phyloP scores from a whole-genome alignment of 352 stramenopile genomes.

The Aphanomyces astaci region DNA sequence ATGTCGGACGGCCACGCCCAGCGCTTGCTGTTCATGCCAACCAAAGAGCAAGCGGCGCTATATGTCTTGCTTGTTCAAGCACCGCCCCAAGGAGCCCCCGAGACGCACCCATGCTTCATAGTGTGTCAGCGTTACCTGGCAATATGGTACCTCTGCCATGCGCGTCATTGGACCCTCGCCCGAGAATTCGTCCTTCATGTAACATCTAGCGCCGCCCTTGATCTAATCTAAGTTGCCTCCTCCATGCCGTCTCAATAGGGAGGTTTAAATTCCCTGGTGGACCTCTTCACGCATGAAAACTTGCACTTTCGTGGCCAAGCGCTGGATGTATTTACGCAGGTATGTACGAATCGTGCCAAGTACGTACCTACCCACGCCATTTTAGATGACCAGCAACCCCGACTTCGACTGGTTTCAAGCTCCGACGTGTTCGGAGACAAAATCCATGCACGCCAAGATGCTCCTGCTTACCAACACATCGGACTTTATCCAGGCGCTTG shows the following conservation, averaged over 20 bases:
- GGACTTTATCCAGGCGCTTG: constrained; percentile 25
- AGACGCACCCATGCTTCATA: constrained; percentile 9
- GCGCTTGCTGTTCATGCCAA: constrained; percentile 33
- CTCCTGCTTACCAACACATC: constrained; percentile 22
- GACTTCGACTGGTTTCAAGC: constrained; percentile 38
- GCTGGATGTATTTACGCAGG: constrained; percentile 37
- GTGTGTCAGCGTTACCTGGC: constrained; percentile 34
- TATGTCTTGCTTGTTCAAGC: constrained; percentile 25
- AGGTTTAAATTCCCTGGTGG: constrained; percentile 30
- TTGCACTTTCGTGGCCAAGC: constrained; percentile 36
- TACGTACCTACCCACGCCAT: not conserved
- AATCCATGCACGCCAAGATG: constrained; percentile 35
- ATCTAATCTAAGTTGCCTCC: not conserved
- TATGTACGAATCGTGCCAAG: not conserved
- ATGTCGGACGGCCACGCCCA: constrained; percentile 36
- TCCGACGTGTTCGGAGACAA: constrained; percentile 28
- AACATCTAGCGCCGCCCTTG: not conserved
- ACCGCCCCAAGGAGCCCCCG: not conserved
- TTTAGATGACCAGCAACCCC: constrained; percentile 31
- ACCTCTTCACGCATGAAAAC: constrained; percentile 30
- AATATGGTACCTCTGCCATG: constrained; percentile 39
- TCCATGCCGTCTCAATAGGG: constrained; percentile 7
- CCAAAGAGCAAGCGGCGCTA: constrained; percentile 24
- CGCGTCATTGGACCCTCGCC: constrained; percentile 31
- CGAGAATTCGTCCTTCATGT: constrained; percentile 31